Evolutionary conservation across 2,329 filamentous ascomycete genomes (phyloP).

Genomic region (Penicillium occitanis): DNA sequence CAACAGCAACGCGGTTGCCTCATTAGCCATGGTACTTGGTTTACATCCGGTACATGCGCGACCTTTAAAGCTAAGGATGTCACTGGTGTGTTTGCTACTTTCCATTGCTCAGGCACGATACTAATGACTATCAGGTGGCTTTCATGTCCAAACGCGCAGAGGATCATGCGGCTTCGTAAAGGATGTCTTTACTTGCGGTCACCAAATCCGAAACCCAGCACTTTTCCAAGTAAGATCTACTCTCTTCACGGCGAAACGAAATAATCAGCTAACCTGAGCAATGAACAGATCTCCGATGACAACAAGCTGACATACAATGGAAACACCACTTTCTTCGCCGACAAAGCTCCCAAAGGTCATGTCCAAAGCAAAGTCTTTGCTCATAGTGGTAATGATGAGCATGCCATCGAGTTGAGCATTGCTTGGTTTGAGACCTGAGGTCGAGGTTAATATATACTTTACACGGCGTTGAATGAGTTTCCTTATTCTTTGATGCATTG

Average conservation of each 20-base stretch:
- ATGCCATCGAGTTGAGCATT: constrained; percentile 37
- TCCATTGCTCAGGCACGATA: not conserved
- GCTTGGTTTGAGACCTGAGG: constrained; percentile 30
- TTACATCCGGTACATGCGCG: constrained; percentile 65
- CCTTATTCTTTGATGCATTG: not conserved
- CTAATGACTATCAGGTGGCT: constrained; percentile 31
- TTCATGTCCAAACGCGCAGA: constrained; percentile 60
- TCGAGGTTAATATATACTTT: not conserved
- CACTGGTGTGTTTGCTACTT: constrained; percentile 29
- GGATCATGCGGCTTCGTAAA: constrained; percentile 58
- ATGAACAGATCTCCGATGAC: constrained; percentile 30
- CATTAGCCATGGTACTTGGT: constrained; percentile 68
- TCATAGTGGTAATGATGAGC: constrained; percentile 28
- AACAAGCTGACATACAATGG: constrained; percentile 35
- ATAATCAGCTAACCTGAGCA: not conserved
- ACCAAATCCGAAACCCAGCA: constrained; percentile 29
- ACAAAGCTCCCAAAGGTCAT: constrained; percentile 38
- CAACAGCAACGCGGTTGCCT: constrained; percentile 57
- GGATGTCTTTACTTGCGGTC: constrained; percentile 57
- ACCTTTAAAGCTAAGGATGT: constrained; percentile 46
- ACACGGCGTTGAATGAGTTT: not conserved
- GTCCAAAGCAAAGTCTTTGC: constrained; percentile 37
- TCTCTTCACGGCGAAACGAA: not conserved
- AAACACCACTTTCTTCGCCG: constrained; percentile 41
- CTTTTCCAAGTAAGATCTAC: constrained; percentile 32